Evolutionary conservation across 768 basidiomycete species (phyloP).

Genomic region (Boletus sp.): DNA sequence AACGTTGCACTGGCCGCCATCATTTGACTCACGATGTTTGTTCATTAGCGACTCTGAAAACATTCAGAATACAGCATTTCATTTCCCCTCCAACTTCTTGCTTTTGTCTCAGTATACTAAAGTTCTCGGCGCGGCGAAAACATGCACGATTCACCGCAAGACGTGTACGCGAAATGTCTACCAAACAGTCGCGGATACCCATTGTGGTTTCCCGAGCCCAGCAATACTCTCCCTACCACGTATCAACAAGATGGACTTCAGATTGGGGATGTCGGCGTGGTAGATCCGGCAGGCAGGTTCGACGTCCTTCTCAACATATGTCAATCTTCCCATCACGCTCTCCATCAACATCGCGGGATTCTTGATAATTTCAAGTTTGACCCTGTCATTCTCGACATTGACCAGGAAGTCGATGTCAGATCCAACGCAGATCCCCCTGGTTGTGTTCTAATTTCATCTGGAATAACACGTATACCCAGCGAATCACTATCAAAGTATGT

Average conservation of each 20-base stretch:
- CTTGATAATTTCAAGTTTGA: not conserved
- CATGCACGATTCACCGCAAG: not conserved
- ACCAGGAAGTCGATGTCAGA: not conserved
- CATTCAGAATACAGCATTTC: not conserved
- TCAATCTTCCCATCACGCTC: not conserved
- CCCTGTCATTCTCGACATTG: not conserved
- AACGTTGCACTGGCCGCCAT: too few relatives aligned
- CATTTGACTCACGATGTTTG: too few relatives aligned
- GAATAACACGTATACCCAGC: not conserved
- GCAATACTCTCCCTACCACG: not conserved
- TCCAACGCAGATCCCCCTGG: not conserved
- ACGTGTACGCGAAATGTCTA: constrained; percentile 11
- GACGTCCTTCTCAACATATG: not conserved
- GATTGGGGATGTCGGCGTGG: not conserved
- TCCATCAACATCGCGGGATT: not conserved
- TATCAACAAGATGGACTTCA: not conserved
- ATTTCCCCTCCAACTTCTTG: not conserved
- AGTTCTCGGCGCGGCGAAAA: not conserved
- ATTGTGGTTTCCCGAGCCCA: constrained; percentile 26
- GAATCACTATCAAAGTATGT: not conserved
- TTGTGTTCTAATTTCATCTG: not conserved
- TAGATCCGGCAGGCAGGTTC: not conserved
- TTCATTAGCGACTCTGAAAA: too few relatives aligned
- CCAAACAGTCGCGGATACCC: constrained; percentile 28
- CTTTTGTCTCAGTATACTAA: not conserved